Evolutionary conservation across 139 green algal species (phyloP).

Genomic region (Gonium pectorale): DNA sequence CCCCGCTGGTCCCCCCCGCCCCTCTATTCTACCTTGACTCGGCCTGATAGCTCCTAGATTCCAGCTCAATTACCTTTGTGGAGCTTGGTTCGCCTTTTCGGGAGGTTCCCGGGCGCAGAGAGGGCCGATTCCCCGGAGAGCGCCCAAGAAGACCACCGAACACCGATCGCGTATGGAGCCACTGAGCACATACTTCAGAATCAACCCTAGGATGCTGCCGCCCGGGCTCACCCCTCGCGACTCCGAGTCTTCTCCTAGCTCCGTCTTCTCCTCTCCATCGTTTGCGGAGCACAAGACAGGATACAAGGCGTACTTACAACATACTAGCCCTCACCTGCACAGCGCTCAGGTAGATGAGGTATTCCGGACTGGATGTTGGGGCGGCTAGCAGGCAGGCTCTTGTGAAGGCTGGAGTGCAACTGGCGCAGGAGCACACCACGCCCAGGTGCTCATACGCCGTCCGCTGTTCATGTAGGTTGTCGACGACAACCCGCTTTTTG

Average conservation of each 20-base stretch:
- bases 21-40: too few relatives aligned
- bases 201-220: not conserved
- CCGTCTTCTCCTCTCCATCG: not conserved
- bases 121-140: too few relatives aligned
- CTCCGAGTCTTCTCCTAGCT: not conserved
- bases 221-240: not conserved
- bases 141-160: too few relatives aligned
- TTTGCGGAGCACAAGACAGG: conserved; percentile 27
- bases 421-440: too few relatives aligned
- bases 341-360: not conserved
- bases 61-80: too few relatives aligned
- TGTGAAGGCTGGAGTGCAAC: not conserved
- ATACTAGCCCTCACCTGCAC: not conserved
- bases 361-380: too few relatives aligned
- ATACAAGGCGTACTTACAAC: not conserved
- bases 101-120: too few relatives aligned
- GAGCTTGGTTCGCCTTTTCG: too few relatives aligned
- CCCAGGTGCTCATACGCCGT: too few relatives aligned
- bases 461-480: not conserved
- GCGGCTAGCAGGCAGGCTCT: not conserved
- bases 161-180: too few relatives aligned
- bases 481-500: conserved; percentile 11
- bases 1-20: too few relatives aligned
- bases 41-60: too few relatives aligned
- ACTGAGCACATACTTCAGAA: conserved; percentile 6